Evolutionary conservation across 2,329 filamentous ascomycete genomes (phyloP), one percentile per base, ranked within the genome.

Genomic region (Trichophyton simii): DNA sequence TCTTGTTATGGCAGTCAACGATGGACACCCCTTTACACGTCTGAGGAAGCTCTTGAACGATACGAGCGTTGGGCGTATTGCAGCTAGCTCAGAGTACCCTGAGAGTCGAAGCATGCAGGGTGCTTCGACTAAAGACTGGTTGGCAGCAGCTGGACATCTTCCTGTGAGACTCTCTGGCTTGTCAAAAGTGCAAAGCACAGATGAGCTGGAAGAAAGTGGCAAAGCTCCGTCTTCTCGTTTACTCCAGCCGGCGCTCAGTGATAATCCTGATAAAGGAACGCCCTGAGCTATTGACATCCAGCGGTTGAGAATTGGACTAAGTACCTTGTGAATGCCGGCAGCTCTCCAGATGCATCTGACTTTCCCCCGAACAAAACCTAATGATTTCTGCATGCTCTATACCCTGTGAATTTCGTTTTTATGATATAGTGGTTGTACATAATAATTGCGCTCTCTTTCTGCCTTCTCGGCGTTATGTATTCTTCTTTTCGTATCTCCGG

Each of bases 31-130:
- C 7, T 34, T 46, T 18, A 31, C 57, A 28, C 57, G 46, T 48
- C 13, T 59, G 41, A 59, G 48, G 57, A 38, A 59, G 25, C n/a
- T 59, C 9, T 18, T 60, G 7, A 60, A 60, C n/a, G 44, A 48
- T 22, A 60, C 58, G 15, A 50, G 58, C n/a, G 42, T 60, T 20
- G 31, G 54, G 11, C 54, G 54, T 38, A 28, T 57, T 28, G 54
- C 31, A 15, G 54, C 36, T 38, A n/a, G 54, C 20, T 38, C 13
- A 28, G 28, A 36, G 8, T 38, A 36, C 28, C 38, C 54, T 11
- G 8, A 36, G 11, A 22, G n/a, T 20, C n/a, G 38, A 2, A 28
- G 28, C n/a, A 18, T 57, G 54, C 54, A 38, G 31, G 22, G n/a
- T 15, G 54, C 54, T n/a, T 57, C 28, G 28, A 57, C 54, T 4